phyloP scores from a whole-genome alignment of 2,329 filamentous ascomycete species.

The Cordyceps tenuipes region DNA sequence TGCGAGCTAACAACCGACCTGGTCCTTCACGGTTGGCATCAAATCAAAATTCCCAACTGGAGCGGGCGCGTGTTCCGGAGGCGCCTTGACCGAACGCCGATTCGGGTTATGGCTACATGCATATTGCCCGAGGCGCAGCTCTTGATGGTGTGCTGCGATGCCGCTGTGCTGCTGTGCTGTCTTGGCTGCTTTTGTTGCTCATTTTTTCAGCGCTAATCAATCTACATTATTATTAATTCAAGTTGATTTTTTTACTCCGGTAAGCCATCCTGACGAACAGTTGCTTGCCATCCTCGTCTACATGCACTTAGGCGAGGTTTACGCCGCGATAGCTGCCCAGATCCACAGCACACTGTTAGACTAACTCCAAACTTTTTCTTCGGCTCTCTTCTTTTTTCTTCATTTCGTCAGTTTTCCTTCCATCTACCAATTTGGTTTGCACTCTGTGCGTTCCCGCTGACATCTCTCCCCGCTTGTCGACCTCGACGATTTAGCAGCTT shows the following conservation, averaged over 20 bases:
- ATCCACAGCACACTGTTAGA: not conserved
- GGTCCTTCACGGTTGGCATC: not conserved
- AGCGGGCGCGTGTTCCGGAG: not conserved
- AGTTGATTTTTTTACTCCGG: not conserved
- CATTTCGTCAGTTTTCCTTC: not conserved
- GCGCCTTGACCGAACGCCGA: not conserved
- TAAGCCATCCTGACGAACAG: not conserved
- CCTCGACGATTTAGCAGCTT: not conserved
- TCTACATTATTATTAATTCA: not conserved
- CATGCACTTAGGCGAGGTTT: conserved; percentile 11
- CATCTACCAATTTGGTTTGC: not conserved
- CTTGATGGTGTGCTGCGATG: not conserved
- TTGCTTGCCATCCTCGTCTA: not conserved
- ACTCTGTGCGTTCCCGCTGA: not conserved
- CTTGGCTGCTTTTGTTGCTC: not conserved
- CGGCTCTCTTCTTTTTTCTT: not conserved
- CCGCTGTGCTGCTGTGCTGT: not conserved
- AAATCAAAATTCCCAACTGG: not conserved
- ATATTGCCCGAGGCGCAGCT: not conserved
- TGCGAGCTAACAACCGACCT: conserved; percentile 10
- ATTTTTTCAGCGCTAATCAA: not conserved
- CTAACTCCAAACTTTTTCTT: not conserved
- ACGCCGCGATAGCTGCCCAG: not conserved
- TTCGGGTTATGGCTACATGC: not conserved
- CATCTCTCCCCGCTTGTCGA: not conserved